Evolutionary conservation across 2,329 filamentous ascomycete genomes (phyloP).

Genomic region (Trichothecium roseum): DNA sequence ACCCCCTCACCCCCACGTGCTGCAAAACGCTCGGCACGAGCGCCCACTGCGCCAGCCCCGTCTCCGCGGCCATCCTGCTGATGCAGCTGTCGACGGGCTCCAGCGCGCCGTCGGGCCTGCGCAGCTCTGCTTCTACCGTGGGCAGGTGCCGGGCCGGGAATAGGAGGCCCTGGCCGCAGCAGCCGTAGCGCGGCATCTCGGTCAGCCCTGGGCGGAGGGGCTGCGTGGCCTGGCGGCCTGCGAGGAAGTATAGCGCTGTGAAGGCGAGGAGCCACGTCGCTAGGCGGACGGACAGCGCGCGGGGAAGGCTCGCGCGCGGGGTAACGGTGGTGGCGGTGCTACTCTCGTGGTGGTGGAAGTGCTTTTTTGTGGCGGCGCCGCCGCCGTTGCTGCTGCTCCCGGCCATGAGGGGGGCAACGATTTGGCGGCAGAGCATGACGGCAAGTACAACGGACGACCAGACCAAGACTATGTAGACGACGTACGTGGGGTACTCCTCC

Average conservation of each 20-base stretch:
- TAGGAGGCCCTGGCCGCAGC: conserved; percentile 26
- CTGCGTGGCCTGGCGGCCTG: conserved; percentile 15
- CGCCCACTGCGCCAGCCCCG: conserved; percentile 21
- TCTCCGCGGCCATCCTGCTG: conserved; percentile 20
- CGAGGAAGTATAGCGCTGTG: conserved; percentile 17
- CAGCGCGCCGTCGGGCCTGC: conserved; percentile 19
- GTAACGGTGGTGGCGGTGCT: no score
- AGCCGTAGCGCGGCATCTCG: conserved; percentile 26
- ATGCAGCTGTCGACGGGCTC: conserved; percentile 22
- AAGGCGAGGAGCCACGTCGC: conserved; percentile 20
- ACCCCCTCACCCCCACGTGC: conserved; percentile 22
- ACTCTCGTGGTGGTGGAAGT: no score
- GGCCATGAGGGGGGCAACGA: no score
- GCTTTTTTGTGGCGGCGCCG: no score
- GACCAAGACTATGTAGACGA: conserved; percentile 13
- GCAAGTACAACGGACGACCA: conserved; percentile 14
- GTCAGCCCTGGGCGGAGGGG: conserved; percentile 13
- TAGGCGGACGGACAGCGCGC: conserved; percentile 13
- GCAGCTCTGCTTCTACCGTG: conserved; percentile 14
- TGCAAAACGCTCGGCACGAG: conserved; percentile 25
- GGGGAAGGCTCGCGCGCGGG: no score
- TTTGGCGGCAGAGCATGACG: no score
- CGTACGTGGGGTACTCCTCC: conserved; percentile 21
- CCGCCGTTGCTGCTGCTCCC: no score
- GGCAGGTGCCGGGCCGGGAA: conserved; percentile 21